phyloP scores from a whole-genome alignment of 805 yeast species.

The Brettanomyces naardenensis region DNA sequence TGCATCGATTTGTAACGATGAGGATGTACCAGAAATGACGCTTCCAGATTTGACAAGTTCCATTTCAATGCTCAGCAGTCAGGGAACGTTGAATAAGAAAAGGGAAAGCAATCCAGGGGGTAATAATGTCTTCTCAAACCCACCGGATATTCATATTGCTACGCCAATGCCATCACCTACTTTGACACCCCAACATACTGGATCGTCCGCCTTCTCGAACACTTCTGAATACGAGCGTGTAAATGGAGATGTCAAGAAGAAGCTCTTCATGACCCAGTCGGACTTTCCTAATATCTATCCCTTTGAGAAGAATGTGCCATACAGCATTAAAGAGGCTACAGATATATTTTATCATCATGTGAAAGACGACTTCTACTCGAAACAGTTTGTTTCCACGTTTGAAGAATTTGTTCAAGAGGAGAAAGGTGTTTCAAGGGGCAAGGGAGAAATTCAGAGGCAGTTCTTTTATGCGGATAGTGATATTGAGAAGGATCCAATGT shows the following conservation, averaged over 20 bases:
- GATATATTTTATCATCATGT: slow-evolving; percentile 55
- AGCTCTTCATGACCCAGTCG: slow-evolving; percentile 25
- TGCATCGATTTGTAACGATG: slow-evolving; percentile 11
- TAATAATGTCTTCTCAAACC: slow-evolving; percentile 7
- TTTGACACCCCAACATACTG: slow-evolving; percentile 36
- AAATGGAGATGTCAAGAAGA: slow-evolving; percentile 25
- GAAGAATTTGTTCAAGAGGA: slow-evolving; percentile 68
- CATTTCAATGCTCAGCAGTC: slow-evolving; percentile 23
- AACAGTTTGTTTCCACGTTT: slow-evolving; percentile 67
- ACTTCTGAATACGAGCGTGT: slow-evolving; percentile 23
- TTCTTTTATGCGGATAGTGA: slow-evolving; percentile 22
- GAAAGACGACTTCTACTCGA: slow-evolving; percentile 56
- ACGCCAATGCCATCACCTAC: slow-evolving; percentile 89
- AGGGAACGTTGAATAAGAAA: slow-evolving; percentile 21
- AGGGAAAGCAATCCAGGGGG: slow-evolving; percentile 3
- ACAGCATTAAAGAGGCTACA: slow-evolving; percentile 74
- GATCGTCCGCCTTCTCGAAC: slow-evolving; percentile 17
- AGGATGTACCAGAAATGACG: slow-evolving; percentile 4
- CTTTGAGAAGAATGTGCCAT: slow-evolving; percentile 41
- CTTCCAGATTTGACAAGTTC: slow-evolving; percentile 18
- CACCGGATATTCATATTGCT: slow-evolving; percentile 55
- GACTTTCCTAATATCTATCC: slow-evolving; percentile 27
- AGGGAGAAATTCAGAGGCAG: background rate
- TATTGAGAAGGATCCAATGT: slow-evolving; percentile 27
- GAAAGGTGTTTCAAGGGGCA: slow-evolving; percentile 36